These are phyloP conservation scores for Patellifolia procumbens DNA, from an alignment of 179 eudicot genomes.

Conservation along the genomic window DNA sequence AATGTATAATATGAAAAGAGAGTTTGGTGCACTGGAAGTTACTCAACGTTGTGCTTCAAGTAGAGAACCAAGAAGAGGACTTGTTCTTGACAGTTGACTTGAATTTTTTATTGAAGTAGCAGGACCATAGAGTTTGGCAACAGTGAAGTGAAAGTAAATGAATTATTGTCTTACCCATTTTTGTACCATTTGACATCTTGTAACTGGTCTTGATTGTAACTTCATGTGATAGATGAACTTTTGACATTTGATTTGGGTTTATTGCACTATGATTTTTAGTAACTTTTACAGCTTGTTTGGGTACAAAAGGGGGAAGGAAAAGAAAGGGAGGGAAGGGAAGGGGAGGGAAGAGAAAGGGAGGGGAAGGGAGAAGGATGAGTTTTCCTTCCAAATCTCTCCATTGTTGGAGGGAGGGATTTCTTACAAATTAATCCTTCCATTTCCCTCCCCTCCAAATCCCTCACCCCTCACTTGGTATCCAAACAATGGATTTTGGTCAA, in stretches of 20 bases:
- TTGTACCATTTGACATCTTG: background rate
- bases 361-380: no score
- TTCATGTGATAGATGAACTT: background rate
- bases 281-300: no score
- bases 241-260: background rate
- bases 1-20: background rate
- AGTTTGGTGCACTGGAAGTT: background rate
- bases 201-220: background rate
- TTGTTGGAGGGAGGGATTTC: no score
- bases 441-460: no score
- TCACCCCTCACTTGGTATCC: no score
- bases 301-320: no score
- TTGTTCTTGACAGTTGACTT: background rate
- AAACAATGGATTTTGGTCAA: no score
- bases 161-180: background rate
- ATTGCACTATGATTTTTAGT: background rate
- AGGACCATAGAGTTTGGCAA: background rate
- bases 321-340: no score
- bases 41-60: background rate
- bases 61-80: background rate
- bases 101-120: no score
- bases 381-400: no score
- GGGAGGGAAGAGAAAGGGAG: no score
- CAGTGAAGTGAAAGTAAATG: background rate
- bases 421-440: no score